Conservation (phyloP, 2,329 filamentous ascomycete species). For the Neofusicoccum parvum region DNA sequence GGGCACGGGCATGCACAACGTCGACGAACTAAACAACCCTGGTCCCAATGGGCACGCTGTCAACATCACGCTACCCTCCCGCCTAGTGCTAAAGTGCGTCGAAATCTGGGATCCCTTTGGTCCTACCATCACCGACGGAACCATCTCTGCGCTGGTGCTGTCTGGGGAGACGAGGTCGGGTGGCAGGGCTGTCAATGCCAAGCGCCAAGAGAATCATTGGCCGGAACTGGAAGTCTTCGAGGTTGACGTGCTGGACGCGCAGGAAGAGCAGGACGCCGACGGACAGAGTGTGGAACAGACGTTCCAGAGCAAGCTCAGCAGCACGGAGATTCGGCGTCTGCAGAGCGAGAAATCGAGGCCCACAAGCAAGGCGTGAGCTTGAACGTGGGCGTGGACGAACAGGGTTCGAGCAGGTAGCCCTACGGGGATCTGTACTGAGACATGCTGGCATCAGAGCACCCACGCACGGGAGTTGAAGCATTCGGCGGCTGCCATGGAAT, state of each 20-base stretch:
- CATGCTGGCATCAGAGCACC: too few species aligned
- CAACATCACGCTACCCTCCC: constrained; percentile 60
- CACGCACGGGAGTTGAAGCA: too few species aligned
- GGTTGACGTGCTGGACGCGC: constrained; percentile 80
- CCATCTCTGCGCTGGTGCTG: constrained; percentile 78
- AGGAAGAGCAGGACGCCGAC: constrained; percentile 51
- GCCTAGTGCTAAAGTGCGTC: constrained; percentile 74
- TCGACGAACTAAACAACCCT: constrained; percentile 49
- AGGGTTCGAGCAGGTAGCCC: too few species aligned
- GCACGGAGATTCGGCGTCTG: constrained; percentile 72
- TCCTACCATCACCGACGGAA: constrained; percentile 81
- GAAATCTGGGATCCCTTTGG: constrained; percentile 87
- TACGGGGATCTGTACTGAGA: too few species aligned
- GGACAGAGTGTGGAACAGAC: constrained; percentile 49
- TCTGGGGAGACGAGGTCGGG: constrained; percentile 86
- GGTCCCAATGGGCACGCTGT: constrained; percentile 57
- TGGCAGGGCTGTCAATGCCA: constrained; percentile 83
- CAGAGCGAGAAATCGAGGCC: constrained; percentile 20
- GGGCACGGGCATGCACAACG: constrained; percentile 44
- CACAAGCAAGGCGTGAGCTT: background rate
- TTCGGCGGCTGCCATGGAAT: background rate
- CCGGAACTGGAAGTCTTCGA: constrained; percentile 76
- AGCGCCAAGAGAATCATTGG: constrained; percentile 76
- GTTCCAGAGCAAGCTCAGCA: constrained; percentile 87
- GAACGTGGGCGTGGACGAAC: too few species aligned